phyloP scores from a whole-genome alignment of 73 alveolate genomes.

The Blepharisma japonicum region DNA sequence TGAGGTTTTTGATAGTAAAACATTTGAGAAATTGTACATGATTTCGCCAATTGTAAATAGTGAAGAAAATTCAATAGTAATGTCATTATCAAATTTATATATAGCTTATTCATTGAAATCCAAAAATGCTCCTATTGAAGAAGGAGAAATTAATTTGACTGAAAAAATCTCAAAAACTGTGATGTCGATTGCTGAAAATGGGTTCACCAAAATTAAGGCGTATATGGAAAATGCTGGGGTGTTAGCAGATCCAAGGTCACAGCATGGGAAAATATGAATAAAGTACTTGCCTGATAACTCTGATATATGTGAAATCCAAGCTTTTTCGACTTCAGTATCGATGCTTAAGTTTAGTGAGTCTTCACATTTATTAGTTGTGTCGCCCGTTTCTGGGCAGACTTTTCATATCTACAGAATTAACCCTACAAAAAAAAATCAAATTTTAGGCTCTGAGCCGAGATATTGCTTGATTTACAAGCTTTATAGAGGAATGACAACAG shows the following conservation, averaged over 20 bases:
- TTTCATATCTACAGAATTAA: constrained; percentile 19
- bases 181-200: neutral
- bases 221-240: constrained; percentile 19
- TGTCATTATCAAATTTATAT: neutral
- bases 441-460: neutral
- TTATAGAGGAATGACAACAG: constrained; percentile 23
- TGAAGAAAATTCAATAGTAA: neutral
- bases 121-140: neutral
- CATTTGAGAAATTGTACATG: neutral
- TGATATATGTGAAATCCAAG: constrained; percentile 27
- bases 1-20: neutral
- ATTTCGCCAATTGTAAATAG: neutral
- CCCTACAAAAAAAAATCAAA: neutral
- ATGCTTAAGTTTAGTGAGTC: neutral
- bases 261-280: neutral
- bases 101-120: neutral
- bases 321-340: neutral
- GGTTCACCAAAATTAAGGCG: neutral
- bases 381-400: constrained; percentile 1
- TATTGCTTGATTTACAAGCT: constrained; percentile 2
- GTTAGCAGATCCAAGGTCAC: neutral
- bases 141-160: neutral
- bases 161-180: constrained; percentile 18
- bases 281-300: neutral
- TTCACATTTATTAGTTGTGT: neutral